Conservation (phyloP, 495 filamentous ascomycete species). For the Clohesyomyces aquaticus region DNA sequence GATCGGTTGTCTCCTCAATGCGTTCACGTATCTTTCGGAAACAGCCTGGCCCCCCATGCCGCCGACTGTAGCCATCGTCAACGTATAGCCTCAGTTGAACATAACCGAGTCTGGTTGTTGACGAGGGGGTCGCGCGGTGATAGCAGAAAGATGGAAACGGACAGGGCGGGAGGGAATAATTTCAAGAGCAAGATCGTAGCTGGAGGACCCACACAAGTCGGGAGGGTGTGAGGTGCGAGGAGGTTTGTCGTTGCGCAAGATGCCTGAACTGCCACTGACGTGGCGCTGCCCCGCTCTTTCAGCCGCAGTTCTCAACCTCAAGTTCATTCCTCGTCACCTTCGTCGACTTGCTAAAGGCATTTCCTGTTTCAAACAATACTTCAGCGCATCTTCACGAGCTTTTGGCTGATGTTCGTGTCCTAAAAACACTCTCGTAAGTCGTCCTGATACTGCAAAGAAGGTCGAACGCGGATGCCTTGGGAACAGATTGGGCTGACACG, state of each 20-base stretch:
- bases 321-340: conserved; percentile 3
- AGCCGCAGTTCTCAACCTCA: conserved; percentile 5
- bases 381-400: neutral
- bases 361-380: neutral
- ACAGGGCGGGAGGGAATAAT: neutral
- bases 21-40: neutral
- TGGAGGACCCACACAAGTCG: neutral
- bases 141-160: neutral
- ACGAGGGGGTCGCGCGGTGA: neutral
- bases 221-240: neutral
- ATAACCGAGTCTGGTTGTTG: conserved; percentile 1
- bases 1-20: neutral
- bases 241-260: conserved; percentile 5
- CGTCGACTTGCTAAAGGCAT: neutral
- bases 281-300: neutral
- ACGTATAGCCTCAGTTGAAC: conserved; percentile 1
- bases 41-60: neutral
- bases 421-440: conserved; percentile 3
- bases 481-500: conserved; percentile 7
- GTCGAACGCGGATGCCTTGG: neutral
- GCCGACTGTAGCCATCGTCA: neutral
- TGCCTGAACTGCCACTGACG: neutral
- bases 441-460: conserved; percentile 5
- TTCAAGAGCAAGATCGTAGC: neutral
- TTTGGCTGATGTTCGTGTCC: neutral